A percentile compares a stretch with the other conserved stretches of the same genome.
Evolutionary conservation across 139 green algal species (phyloP).

Genomic region (Coelastrella sp.): DNA sequence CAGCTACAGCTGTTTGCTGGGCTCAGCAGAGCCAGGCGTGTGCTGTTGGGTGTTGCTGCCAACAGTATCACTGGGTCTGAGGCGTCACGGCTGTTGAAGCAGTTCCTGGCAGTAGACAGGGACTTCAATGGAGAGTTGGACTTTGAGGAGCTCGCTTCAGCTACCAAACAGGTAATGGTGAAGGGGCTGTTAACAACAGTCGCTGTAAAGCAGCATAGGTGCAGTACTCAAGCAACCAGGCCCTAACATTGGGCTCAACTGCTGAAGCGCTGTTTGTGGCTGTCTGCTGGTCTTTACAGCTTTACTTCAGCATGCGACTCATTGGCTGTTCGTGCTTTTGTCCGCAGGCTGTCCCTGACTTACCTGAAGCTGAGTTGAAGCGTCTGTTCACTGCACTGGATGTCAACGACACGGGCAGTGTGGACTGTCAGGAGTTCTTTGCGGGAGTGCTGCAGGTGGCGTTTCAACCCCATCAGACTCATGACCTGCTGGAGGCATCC

Average conservation of each 20-base stretch:
- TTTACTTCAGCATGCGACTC: background rate
- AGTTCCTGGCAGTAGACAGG: slow-evolving; percentile 57
- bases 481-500: slow-evolving; percentile 47
- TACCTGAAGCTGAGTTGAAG: slow-evolving; percentile 58
- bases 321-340: background rate
- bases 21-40: slow-evolving; percentile 56
- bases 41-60: slow-evolving; percentile 68
- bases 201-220: background rate
- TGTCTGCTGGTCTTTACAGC: too few relatives aligned
- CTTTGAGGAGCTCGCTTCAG: slow-evolving; percentile 58
- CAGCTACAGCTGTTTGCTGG: slow-evolving; percentile 64
- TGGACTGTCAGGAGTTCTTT: slow-evolving; percentile 73
- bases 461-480: slow-evolving; percentile 50
- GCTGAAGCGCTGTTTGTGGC: too few relatives aligned
- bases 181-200: background rate
- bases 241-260: too few relatives aligned
- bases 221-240: background rate
- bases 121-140: slow-evolving; percentile 67
- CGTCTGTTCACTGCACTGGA: slow-evolving; percentile 68
- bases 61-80: slow-evolving; percentile 55
- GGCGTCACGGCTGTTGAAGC: slow-evolving; percentile 54
- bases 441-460: slow-evolving; percentile 60
- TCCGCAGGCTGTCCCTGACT: slow-evolving; percentile 58
- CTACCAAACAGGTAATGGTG: slow-evolving; percentile 53
- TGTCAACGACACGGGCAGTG: slow-evolving; percentile 64